Conservation (phyloP, 495 filamentous ascomycete species). For the Trichoderma gamsii region DNA sequence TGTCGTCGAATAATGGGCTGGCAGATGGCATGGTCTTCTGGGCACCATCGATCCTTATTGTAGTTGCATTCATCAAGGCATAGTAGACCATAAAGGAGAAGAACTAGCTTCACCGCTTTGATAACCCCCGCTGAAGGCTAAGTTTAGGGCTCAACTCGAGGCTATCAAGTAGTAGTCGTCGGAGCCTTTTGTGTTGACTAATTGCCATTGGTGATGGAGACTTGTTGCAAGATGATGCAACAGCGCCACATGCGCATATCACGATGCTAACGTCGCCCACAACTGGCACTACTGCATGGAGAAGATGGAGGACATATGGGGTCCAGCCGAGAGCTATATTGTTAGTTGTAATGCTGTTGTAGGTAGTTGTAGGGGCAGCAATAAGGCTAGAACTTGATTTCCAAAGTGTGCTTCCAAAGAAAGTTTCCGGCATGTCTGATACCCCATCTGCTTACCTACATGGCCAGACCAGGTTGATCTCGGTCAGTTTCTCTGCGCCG, state of each 20-base stretch:
- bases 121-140: not conserved
- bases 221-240: too few species aligned
- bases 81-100: too few species aligned
- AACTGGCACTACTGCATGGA: too few species aligned
- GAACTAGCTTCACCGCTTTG: not conserved
- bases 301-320: too few species aligned
- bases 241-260: too few species aligned
- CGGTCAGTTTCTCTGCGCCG: not conserved
- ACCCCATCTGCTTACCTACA: not conserved
- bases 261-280: too few species aligned
- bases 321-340: too few species aligned
- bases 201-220: not conserved
- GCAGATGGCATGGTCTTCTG: not conserved
- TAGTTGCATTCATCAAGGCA: too few species aligned
- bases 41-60: too few species aligned
- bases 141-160: not conserved
- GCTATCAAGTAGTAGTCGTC: not conserved
- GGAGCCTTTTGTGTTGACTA: not conserved
- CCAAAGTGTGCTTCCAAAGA: not conserved
- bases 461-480: not conserved
- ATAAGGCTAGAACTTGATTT: too few species aligned
- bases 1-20: not conserved
- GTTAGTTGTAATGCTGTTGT: too few species aligned
- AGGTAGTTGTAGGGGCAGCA: too few species aligned
- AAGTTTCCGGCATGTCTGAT: not conserved